Evolutionary conservation across 1,284 basidiomycete genomes (phyloP), one percentile per base, ranked within the genome.

Genomic region (Cutaneotrichosporon cutaneum): DNA sequence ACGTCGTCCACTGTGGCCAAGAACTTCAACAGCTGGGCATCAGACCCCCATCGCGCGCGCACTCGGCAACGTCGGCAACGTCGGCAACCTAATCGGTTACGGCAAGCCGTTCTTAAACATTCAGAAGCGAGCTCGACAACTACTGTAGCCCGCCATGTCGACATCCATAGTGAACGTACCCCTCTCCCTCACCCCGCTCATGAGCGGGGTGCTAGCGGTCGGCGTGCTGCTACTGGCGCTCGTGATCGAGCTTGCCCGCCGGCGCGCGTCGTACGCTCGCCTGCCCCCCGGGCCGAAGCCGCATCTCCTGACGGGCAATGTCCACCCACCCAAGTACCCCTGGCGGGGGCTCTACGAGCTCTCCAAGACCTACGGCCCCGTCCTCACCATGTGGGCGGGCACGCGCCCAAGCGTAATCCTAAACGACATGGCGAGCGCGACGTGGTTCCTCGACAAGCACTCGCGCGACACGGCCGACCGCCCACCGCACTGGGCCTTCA

Each of bases 401-500:
- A 13, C 22, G 18, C 22, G 4, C 7, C 62, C 58, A 3, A 39
- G 10, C 5, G 55, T 63, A 5, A 33, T 63, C 13, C 30, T 33
- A 44, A 53, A 51, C 33, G 22, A 53, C 36, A 44, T 63, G n/a
- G 55, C 51, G 9, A 32, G 39, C 2, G 56, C 56, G 7, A 32
- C 54, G 18, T 61, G 39, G 13, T 52, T 86, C 58, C 79, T 86
- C 80, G 85, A 86, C 70, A 83, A 83, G 64, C 81, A 85, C 58
- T 83, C 84, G 0, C 82, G 81, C 0, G 68, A 68, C 7, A 77
- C 83, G 16, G 81, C 81, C 0, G 85, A 86, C 66, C 70, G 85
- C 27, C 85, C 85, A n/a, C 16, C 54, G 26, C 81, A 82, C 6
- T 51, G 18, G 26, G 83, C 84, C 48, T 82, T 83, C 22, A 52